These are phyloP conservation scores for Pancytospora philotis DNA, from an alignment of 371 early-diverging fungal species.

Conservation along the genomic window DNA sequence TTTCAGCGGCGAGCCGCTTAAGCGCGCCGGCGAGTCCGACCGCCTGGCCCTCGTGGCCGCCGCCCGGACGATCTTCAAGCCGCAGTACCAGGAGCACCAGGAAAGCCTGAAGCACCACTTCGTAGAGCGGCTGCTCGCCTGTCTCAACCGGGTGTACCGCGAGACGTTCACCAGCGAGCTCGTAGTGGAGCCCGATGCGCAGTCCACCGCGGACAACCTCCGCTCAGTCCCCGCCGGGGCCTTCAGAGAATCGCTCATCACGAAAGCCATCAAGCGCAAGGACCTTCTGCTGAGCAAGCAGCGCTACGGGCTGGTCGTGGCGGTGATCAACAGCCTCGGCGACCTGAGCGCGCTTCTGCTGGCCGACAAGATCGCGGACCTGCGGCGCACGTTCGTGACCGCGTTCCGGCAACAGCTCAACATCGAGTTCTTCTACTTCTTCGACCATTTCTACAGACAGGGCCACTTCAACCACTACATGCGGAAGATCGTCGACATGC, in stretches of 20 bases:
- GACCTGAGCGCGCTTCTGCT: slow-evolving; percentile 4
- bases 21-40: too few species aligned
- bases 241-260: slow-evolving; percentile 28
- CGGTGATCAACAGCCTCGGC: slow-evolving; percentile 27
- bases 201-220: background rate
- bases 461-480: slow-evolving; percentile 36
- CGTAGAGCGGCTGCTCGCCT: too few species aligned
- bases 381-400: slow-evolving; percentile 4
- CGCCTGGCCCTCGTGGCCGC: too few species aligned
- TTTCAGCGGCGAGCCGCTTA: slow-evolving; percentile 7
- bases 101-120: too few species aligned
- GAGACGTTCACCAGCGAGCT: too few species aligned
- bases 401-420: slow-evolving; percentile 19
- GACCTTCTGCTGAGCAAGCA: slow-evolving; percentile 20
- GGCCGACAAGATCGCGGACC: background rate
- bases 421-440: slow-evolving; percentile 48
- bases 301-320: slow-evolving; percentile 27
- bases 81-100: too few species aligned
- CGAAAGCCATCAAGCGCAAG: slow-evolving; percentile 21
- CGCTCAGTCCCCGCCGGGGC: background rate
- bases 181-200: too few species aligned
- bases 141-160: too few species aligned
- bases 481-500: slow-evolving; percentile 28
- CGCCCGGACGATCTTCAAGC: too few species aligned
- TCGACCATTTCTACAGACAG: slow-evolving; percentile 51